Evolutionary conservation across 2,329 filamentous ascomycete genomes (phyloP).

Genomic region (Cladobotryum mycophilum): DNA sequence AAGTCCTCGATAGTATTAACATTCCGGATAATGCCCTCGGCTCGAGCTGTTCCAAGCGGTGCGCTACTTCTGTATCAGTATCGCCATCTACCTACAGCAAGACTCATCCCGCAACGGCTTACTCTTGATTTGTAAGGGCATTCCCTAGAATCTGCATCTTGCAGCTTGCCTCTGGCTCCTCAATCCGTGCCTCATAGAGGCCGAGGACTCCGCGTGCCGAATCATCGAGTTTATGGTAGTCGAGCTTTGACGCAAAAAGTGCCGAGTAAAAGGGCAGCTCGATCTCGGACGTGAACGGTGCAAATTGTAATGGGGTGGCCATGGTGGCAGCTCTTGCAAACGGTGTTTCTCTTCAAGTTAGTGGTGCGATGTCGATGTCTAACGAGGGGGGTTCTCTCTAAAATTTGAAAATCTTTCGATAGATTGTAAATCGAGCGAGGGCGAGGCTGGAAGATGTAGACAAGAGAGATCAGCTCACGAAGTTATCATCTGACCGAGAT

Average conservation of each 20-base stretch:
- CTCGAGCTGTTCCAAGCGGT: conserved; percentile 67
- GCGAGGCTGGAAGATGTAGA: conserved; percentile 1
- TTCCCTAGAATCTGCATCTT: conserved; percentile 87
- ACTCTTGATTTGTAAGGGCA: conserved; percentile 79
- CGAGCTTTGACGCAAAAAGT: conserved; percentile 88
- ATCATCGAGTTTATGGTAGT: conserved; percentile 94
- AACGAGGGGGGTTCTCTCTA: background rate
- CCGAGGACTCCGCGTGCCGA: conserved; percentile 82
- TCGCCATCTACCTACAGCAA: conserved; percentile 18
- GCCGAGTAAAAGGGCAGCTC: conserved; percentile 92
- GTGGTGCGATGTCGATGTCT: background rate
- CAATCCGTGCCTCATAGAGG: conserved; percentile 77
- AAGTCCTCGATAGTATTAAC: conserved; percentile 95
- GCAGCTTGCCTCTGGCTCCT: conserved; percentile 68
- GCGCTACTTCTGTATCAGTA: conserved; percentile 43
- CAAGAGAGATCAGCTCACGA: background rate
- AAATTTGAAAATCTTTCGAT: background rate
- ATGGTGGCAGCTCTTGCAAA: conserved; percentile 33
- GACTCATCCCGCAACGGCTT: conserved; percentile 32
- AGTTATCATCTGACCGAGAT: conserved; percentile 18
- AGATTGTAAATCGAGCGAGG: background rate
- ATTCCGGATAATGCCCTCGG: conserved; percentile 91
- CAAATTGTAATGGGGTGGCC: conserved; percentile 57
- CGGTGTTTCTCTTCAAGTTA: background rate
- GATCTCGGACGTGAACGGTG: conserved; percentile 87